Evolutionary conservation across 495 filamentous ascomycete genomes (phyloP).

Genomic region (Neohortaea acidophila): DNA sequence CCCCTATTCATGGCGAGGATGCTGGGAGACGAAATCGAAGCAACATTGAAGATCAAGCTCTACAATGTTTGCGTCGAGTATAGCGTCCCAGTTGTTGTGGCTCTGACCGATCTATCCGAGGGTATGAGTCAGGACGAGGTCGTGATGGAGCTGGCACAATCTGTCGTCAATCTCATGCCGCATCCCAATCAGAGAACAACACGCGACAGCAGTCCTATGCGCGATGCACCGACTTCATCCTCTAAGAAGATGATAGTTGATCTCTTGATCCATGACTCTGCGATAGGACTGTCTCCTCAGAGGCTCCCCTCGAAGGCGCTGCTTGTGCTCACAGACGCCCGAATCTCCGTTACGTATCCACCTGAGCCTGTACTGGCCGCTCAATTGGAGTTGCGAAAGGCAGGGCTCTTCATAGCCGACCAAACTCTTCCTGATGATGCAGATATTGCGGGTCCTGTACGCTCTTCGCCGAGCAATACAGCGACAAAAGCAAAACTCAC

Average conservation of each 20-base stretch:
- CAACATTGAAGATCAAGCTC: conserved; percentile 72
- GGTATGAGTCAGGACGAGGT: conserved; percentile 57
- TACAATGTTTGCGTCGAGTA: conserved; percentile 74
- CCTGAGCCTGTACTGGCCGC: conserved; percentile 44
- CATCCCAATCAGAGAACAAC: neutral
- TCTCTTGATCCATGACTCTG: conserved; percentile 58
- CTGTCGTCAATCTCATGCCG: conserved; percentile 33
- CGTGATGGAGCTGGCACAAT: conserved; percentile 59
- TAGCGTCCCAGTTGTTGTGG: conserved; percentile 63
- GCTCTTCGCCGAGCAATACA: conserved; percentile 20
- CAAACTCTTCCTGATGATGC: conserved; percentile 40
- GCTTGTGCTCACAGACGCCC: conserved; percentile 62
- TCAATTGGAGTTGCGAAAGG: conserved; percentile 55
- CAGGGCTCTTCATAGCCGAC: conserved; percentile 70
- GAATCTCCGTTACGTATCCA: conserved; percentile 46
- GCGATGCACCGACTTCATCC: conserved; percentile 15
- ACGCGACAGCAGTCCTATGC: conserved; percentile 9
- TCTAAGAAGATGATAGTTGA: conserved; percentile 50
- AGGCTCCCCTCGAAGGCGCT: conserved; percentile 56
- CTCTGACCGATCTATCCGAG: conserved; percentile 53
- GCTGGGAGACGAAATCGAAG: conserved; percentile 87
- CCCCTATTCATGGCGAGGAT: conserved; percentile 66
- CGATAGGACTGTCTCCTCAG: conserved; percentile 74
- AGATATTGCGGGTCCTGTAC: conserved; percentile 1
- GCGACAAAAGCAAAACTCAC: conserved; percentile 42